Conservation (phyloP, 371 early-diverging fungal species). For the Mortierella sp. region DNA sequence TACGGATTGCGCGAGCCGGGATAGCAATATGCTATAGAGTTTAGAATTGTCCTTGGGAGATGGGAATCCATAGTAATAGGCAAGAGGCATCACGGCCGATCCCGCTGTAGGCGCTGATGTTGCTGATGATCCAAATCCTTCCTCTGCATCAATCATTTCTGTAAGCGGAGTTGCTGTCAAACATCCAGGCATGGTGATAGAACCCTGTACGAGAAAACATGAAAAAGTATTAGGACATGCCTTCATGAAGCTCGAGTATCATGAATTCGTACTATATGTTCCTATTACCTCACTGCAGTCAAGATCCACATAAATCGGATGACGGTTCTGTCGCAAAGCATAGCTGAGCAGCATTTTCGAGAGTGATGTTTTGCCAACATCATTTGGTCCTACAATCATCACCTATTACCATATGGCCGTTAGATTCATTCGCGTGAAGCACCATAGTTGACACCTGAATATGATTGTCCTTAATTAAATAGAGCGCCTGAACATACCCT, state of each 20-base stretch:
- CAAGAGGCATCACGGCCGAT: conserved; percentile 81
- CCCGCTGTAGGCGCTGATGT: conserved; percentile 75
- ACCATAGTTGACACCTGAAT: background rate
- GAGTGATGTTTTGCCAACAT: conserved; percentile 92
- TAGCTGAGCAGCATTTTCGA: conserved; percentile 89
- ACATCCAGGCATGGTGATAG: conserved; percentile 89
- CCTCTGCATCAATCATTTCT: conserved; percentile 86
- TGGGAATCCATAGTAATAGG: conserved; percentile 92
- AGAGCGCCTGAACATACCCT: conserved; percentile 60
- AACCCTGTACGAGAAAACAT: conserved; percentile 64
- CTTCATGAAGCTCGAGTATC: no score
- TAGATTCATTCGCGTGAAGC: background rate
- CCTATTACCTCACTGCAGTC: conserved; percentile 81
- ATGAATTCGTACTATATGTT: background rate
- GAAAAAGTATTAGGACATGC: no score
- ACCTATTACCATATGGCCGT: conserved; percentile 60
- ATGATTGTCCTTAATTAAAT: no score
- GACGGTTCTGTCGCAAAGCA: conserved; percentile 78
- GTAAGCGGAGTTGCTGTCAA: conserved; percentile 82
- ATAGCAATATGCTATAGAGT: conserved; percentile 76
- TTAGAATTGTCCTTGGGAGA: conserved; percentile 81
- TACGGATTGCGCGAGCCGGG: conserved; percentile 74
- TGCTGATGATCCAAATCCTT: conserved; percentile 87
- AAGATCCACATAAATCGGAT: conserved; percentile 87
- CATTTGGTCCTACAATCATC: conserved; percentile 90